Base-by-base conservation (phyloP, 2,329 filamentous ascomycete genomes). In the Aspergillus unguis region DNA sequence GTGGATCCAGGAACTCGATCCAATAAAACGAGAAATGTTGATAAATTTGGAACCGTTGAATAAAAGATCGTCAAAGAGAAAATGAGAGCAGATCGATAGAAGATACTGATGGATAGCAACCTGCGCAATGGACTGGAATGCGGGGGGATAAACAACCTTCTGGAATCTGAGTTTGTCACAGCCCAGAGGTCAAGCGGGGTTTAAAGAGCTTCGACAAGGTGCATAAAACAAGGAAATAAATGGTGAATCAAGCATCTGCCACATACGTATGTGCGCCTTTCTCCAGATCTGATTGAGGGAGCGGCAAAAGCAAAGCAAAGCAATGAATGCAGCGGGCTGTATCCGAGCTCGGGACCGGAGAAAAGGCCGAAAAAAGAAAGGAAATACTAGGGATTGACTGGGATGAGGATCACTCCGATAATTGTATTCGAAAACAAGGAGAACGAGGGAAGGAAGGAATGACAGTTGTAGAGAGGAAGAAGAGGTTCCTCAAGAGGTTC, bases 91-190 rank as follows among this genome's bases (percentile, higher is more conserved):
- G 38, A 27, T 26, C 27, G 41, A 41, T 44, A 46, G 3, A 3
- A 2, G 29, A 28, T 32, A 50, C 38, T 32, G 44, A 44, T 23
- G 37, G 43, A 35, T 26, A 43, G 48, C 42, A 48, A 50, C 48
- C 47, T 38, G 44, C 53, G 50, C 37, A 29, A 51, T 58, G 51
- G 48, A 27, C 35, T 56, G 57, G 58, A 61, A 61, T 61, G 58
- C 50, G 56, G 54, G 56, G 56, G 25, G 38, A 46, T 36, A 41
- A 56, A 50, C 35, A 43, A 53, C 47, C 46, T 26, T 38, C 25
- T 25, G 36, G 25, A 23, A 17, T 17, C 17, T 17, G 17, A 17
- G 17, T 17, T 44, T 28, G 27, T 27, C 29, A 5, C 25, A 44
- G 25, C 25, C 42, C 40, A 10, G 43, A 32, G 31, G 32, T 11